A percentile compares a stretch with the other conserved stretches of the same genome.
phyloP scores from a whole-genome alignment of 163 green algal species.

The Scenedesmus sp. region DNA sequence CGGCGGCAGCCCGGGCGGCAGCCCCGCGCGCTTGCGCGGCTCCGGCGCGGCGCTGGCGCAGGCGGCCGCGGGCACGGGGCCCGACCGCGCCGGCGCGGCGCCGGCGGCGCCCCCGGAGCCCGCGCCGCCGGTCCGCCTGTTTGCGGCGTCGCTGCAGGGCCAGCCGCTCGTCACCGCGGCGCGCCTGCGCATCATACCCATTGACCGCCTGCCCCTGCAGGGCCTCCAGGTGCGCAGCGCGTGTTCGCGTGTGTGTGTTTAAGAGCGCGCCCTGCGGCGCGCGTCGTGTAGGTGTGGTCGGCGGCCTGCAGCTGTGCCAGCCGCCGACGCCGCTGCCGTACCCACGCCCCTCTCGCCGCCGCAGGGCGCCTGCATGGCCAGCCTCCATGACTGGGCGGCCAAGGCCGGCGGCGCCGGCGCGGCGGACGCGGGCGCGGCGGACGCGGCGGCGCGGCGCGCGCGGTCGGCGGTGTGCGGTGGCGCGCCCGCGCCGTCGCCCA shows the following conservation, averaged over 20 bases:
- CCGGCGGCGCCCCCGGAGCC: not conserved
- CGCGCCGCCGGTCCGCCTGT: constrained; percentile 11
- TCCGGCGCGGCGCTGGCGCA: not conserved
- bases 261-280: too few species aligned
- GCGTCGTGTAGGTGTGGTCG: too few species aligned
- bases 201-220: constrained; percentile 26
- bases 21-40: not conserved
- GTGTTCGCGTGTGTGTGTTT: too few species aligned
- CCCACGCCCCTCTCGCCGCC: not conserved
- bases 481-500: not conserved
- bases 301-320: not conserved
- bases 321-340: not conserved
- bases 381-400: constrained; percentile 26
- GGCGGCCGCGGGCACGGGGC: constrained; percentile 4
- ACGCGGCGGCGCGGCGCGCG: not conserved
- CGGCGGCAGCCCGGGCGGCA: not conserved
- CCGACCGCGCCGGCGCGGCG: not conserved
- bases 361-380: constrained; percentile 44
- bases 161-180: constrained; percentile 43
- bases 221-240: constrained; percentile 32
- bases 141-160: constrained; percentile 4
- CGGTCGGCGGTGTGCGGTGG: constrained; percentile 16
- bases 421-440: not conserved
- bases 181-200: constrained; percentile 39
- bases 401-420: not conserved